Base-by-base conservation (phyloP, 2,329 filamentous ascomycete species). In the Thermoascus crustaceus region DNA sequence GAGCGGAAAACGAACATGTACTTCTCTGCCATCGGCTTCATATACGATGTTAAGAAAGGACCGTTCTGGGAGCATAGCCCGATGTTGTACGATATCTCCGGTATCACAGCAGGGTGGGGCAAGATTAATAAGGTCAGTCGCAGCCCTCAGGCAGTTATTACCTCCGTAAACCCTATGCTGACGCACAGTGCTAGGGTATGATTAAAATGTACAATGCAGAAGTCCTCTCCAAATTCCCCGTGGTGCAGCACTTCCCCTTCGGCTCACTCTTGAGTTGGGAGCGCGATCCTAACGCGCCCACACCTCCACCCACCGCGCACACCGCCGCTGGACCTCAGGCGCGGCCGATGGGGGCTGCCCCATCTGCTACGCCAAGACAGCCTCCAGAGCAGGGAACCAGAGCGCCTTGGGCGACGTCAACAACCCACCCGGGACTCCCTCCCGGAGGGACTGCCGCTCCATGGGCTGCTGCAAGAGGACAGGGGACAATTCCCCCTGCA, bases 151-250 rank as follows among this genome's bases (percentile, higher is more conserved):
- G n/a, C n/a, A n/a, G n/a, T n/a, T n/a, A n/a, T n/a, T n/a, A n/a
- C n/a, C n/a, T n/a, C n/a, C n/a, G n/a, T n/a, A n/a, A n/a, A n/a
- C n/a, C n/a, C n/a, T n/a, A n/a, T n/a, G n/a, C n/a, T 43, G 11
- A 40, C 19, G 26, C 26, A 5, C 11, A 29, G 25, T 4, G 24
- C 2, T 16, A 82, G 80, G 91, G 91, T 34, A 96, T 98, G 91
- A 78, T 98, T 52, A 98, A 96, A 64, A 98, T 98, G 91, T 98
- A 89, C 66, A 87, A 93, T 47, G 91, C 85, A 11, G 91, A 98
- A 66, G 91, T 98, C 3, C 70, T 98, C 9, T 85, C 84, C 24
- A 98, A 98, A 60, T 95, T 95, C 54, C 91, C 91, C 2, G 91
- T 98, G 2, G 86, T 98, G n/a, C 91, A 98, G 62, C 91, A 98